Evolutionary conservation across 129 eudicot species (phyloP), one percentile per base, ranked within the genome.

Genomic region (Chrysanthemum makinoi): DNA sequence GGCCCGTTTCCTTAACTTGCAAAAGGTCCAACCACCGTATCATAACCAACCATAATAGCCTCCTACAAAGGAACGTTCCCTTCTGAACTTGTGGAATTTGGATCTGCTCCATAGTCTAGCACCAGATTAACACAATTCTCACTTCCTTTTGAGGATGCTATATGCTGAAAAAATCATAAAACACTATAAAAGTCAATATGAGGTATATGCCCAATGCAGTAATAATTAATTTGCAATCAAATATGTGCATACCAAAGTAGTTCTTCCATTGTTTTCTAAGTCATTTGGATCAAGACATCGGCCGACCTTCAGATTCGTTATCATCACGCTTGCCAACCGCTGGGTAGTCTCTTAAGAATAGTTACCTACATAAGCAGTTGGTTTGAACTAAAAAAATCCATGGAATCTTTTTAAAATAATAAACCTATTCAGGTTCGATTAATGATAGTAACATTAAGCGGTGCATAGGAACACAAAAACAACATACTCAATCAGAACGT

Each of bases 41-140:
- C 84, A 56, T 90, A 96, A 15, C 64, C 78, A 14, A 78, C 87
- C 18, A 77, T 14, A 13, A 94, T 86, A 44, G 99, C 99, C 72
- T 94, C 99, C 99, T 96, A 94, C 14, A 94, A 68, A 44, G 99
- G 99, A 13, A 88, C 90, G 46, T 72, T 90, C 46, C 98, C 98
- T 76, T 93, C 91, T 44, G 82, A 80, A 87, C 89, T 96, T 89
- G 89, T 69, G 54, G 44, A 80, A 73, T 90, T 86, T 48, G 94
- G 86, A 79, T 87, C 96, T 47, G 93, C 99, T 24, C 97, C 96
- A 69, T 74, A 94, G 64, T 90, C 99, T n/a, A 94, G 85, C 43
- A 94, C 78, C 62, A 90, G 87, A 67, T 85, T 89, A 77, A 90
- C 99, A 63, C 97, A 94, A 58, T 94, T 87, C 17, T 87, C 91